Percentiles rank a stretch among this genome's conserved stretches.
These are phyloP conservation scores for Quercus ilex DNA, from an alignment of 306 rosid species.

Conservation along the genomic window DNA sequence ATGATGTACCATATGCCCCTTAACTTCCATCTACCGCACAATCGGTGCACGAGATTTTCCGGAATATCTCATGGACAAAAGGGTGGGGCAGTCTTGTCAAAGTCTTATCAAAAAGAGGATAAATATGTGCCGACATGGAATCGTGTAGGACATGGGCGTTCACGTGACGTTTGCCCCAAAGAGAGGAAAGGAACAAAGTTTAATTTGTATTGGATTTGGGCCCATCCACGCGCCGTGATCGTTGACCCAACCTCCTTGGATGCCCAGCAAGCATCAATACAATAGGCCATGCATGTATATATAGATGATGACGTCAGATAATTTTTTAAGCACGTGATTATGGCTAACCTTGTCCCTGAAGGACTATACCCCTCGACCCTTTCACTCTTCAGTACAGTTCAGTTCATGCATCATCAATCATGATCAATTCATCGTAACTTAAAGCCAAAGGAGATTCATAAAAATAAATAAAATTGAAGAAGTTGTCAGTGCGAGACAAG, in stretches of 20 bases:
- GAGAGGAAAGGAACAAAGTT: neutral
- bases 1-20: too few relatives aligned
- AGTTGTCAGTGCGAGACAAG: neutral
- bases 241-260: conserved; percentile 12
- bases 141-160: conserved; percentile 9
- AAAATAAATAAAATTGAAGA: neutral
- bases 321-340: conserved; percentile 27
- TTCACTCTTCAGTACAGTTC: too few relatives aligned
- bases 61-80: too few relatives aligned
- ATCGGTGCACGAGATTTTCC: too few relatives aligned
- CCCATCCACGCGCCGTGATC: conserved; percentile 17
- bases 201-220: neutral
- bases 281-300: too few relatives aligned
- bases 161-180: conserved; percentile 31
- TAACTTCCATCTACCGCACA: too few relatives aligned
- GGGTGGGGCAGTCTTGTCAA: too few relatives aligned
- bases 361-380: too few relatives aligned
- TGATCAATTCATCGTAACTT: too few relatives aligned
- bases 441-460: too few relatives aligned
- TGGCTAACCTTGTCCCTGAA: neutral
- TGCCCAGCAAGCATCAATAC: neutral
- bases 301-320: conserved; percentile 8
- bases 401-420: too few relatives aligned
- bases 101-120: neutral
- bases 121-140: conserved; percentile 13